Conservation (phyloP, 495 filamentous ascomycete species). For the Neurospora sp. region DNA sequence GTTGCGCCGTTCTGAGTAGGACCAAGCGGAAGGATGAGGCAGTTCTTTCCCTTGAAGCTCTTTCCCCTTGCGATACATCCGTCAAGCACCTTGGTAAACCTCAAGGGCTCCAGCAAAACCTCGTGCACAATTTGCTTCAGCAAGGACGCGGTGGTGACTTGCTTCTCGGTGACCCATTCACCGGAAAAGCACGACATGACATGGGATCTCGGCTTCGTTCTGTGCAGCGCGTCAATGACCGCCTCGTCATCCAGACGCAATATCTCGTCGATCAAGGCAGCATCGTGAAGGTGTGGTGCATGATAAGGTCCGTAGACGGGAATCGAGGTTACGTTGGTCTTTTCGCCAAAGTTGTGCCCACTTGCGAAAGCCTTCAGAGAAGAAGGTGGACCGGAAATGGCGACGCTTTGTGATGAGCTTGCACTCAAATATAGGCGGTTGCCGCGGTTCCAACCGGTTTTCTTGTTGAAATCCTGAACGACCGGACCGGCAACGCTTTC, state of each 20-base stretch:
- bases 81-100: constrained; percentile 48
- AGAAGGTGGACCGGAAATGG: constrained; percentile 68
- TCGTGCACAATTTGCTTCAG: constrained; percentile 45
- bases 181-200: constrained; percentile 52
- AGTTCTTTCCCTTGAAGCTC: constrained; percentile 27
- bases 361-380: constrained; percentile 50
- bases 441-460: constrained; percentile 26
- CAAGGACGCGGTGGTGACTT: constrained; percentile 34
- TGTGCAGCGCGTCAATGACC: constrained; percentile 29
- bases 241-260: constrained; percentile 33
- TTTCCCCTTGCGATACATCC: constrained; percentile 37
- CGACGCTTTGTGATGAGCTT: constrained; percentile 55
- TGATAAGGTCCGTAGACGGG: constrained; percentile 77
- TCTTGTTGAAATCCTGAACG: constrained; percentile 42
- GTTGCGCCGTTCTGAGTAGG: constrained; percentile 39
- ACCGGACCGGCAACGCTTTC: constrained; percentile 33
- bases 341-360: constrained; percentile 40
- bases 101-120: constrained; percentile 47
- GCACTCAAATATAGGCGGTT: constrained; percentile 67
- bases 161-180: constrained; percentile 26
- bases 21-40: constrained; percentile 43
- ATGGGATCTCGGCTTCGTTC: constrained; percentile 40
- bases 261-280: constrained; percentile 51
- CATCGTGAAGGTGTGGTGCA: constrained; percentile 58
- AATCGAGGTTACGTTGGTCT: constrained; percentile 42